A percentile compares a stretch with the other conserved stretches of the same genome.
phyloP scores from a whole-genome alignment of 495 filamentous ascomycete genomes.

The Neurospora sp. region DNA sequence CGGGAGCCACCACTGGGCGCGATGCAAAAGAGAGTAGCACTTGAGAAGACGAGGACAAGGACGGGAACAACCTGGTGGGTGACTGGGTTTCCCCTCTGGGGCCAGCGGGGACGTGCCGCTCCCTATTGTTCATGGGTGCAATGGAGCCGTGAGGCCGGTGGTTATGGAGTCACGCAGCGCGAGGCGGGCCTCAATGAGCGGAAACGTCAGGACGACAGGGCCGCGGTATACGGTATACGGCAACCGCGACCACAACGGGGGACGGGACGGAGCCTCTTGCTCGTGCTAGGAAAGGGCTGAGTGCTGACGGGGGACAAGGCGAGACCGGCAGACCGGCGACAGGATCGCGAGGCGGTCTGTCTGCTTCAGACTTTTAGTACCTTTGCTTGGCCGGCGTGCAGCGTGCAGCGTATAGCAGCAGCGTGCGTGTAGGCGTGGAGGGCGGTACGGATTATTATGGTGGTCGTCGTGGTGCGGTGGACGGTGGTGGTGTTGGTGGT shows the following conservation, averaged over 20 bases:
- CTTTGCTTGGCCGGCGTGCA: not conserved
- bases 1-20: not conserved
- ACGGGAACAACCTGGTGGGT: conserved; percentile 29
- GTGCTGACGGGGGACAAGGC: conserved; percentile 3
- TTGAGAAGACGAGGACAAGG: not conserved
- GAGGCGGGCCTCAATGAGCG: conserved; percentile 9
- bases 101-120: conserved; percentile 43
- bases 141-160: conserved; percentile 9
- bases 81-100: conserved; percentile 45
- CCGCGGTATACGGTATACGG: not conserved
- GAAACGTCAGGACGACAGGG: not conserved
- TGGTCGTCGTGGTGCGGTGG: not conserved
- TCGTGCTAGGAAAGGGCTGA: not conserved
- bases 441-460: not conserved
- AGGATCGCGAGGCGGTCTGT: not conserved
- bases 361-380: not conserved
- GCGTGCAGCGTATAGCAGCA: not conserved
- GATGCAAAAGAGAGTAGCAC: conserved; percentile 1
- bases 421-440: not conserved
- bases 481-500: not conserved
- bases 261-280: not conserved
- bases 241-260: not conserved
- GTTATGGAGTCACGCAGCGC: conserved; percentile 4
- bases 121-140: conserved; percentile 39
- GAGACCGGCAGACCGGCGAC: not conserved